Base-by-base conservation (phyloP, 169 alveolate genomes). In the Eimeria falciformis region DNA sequence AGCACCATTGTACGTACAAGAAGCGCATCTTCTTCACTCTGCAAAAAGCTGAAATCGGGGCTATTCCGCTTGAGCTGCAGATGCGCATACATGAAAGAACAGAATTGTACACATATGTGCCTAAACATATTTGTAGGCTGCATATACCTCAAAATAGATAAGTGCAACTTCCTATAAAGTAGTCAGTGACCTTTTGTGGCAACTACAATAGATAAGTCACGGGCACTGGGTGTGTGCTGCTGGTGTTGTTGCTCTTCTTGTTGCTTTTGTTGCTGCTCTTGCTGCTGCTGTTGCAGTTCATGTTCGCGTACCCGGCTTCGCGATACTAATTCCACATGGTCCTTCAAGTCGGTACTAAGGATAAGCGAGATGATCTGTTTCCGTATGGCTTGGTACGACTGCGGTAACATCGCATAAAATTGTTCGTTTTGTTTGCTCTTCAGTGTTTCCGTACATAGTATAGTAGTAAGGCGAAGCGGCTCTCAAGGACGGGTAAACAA, bases 261-360 rank as follows among this genome's bases (percentile, higher is more conserved):
- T n/a, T n/a, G n/a, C n/a, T n/a, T n/a, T n/a, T n/a, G n/a, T n/a
- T n/a, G n/a, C n/a, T n/a, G n/a, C n/a, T n/a, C n/a, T n/a, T n/a
- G n/a, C n/a, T n/a, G n/a, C n/a, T n/a, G n/a, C n/a, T n/a, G n/a
- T n/a, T n/a, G n/a, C n/a, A n/a, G n/a, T n/a, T n/a, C n/a, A n/a
- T n/a, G n/a, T n/a, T n/a, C n/a, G n/a, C 97, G 81, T 86, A 95
- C 94, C 82, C 97, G 94, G 92, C 96, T 98, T 77, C 95, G 94
- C 79, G 98, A 97, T 58, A 98, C 95, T 50, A 96, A 94, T 71
- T 97, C 98, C 37, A 77, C 37, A 18, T 77, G 87, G 9, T 77
- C 69, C 65, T 47, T 53, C 87, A 77, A 29, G 87, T 77, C 87
- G 18, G 87, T 77, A 25, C 65, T 62, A 6, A 77, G 65, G 37